A percentile compares a stretch with the other conserved stretches of the same genome.
Conservation (phyloP, 768 basidiomycete genomes). For the Nidularia pulvinata region DNA sequence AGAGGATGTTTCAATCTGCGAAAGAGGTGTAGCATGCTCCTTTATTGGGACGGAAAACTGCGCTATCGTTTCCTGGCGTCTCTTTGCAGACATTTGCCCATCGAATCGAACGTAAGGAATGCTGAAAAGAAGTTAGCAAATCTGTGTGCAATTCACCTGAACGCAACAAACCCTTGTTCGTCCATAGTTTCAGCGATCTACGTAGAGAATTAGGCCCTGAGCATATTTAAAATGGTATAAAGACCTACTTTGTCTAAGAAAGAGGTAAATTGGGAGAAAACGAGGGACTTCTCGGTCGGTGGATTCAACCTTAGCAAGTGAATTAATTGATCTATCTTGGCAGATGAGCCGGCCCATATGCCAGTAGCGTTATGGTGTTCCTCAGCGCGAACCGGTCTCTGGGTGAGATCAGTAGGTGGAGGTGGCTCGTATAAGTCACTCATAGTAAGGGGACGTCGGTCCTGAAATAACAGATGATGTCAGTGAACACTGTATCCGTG, state of each 20-base stretch:
- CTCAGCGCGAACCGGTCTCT: slow-evolving; percentile 42
- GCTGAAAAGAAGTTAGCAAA: slow-evolving; percentile 28
- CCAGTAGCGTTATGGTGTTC: slow-evolving; percentile 36
- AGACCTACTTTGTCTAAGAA: slow-evolving; percentile 73
- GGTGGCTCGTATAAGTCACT: slow-evolving; percentile 62
- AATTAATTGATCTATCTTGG: slow-evolving; percentile 83
- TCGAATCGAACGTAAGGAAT: slow-evolving; percentile 84
- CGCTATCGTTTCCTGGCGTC: slow-evolving; percentile 76
- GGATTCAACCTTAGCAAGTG: slow-evolving; percentile 73
- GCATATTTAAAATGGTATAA: not conserved
- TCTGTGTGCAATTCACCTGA: not conserved
- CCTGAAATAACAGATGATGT: slow-evolving; percentile 47
- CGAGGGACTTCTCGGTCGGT: slow-evolving; percentile 72
- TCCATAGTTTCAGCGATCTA: slow-evolving; percentile 74
- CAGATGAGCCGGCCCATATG: slow-evolving; percentile 60
- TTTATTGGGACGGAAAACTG: slow-evolving; percentile 72
- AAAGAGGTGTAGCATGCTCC: slow-evolving; percentile 8
- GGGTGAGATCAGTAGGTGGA: slow-evolving; percentile 69
- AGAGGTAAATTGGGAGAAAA: slow-evolving; percentile 89
- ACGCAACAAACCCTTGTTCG: slow-evolving; percentile 50
- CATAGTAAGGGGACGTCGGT: slow-evolving; percentile 61
- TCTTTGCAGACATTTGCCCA: slow-evolving; percentile 81
- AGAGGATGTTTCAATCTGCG: not conserved
- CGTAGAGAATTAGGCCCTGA: not conserved
- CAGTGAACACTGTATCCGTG: not conserved